Evolutionary conservation across 129 eudicot species (phyloP).

Genomic region (Arctium minus): DNA sequence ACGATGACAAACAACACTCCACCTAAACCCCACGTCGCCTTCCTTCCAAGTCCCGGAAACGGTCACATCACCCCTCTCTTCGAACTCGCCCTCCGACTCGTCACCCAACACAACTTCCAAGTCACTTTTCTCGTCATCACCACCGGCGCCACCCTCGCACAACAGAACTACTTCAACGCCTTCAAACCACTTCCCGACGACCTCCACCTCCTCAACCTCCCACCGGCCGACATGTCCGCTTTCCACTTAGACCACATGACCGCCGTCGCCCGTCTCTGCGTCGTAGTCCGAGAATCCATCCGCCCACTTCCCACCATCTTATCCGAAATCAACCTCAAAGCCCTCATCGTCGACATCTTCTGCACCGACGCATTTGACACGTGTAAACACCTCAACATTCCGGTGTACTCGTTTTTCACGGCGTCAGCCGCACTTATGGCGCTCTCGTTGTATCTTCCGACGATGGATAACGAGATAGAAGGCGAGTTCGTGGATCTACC

Average conservation of each 20-base stretch:
- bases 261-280: not conserved
- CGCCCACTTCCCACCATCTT: constrained; percentile 27
- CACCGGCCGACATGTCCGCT: constrained; percentile 29
- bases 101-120: constrained; percentile 23
- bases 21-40: constrained; percentile 40
- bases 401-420: constrained; percentile 39
- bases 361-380: constrained; percentile 32
- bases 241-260: constrained; percentile 13
- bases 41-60: constrained; percentile 62
- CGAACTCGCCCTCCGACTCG: constrained; percentile 41
- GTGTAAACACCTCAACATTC: constrained; percentile 30
- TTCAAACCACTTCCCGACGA: constrained; percentile 8
- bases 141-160: constrained; percentile 23
- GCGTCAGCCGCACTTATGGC: constrained; percentile 25
- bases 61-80: constrained; percentile 54
- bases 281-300: constrained; percentile 33
- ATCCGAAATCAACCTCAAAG: not conserved
- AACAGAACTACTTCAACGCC: constrained; percentile 27
- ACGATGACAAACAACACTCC: not conserved
- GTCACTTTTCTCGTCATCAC: constrained; percentile 47
- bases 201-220: constrained; percentile 41
- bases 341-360: constrained; percentile 45
- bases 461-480: constrained; percentile 32
- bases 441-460: constrained; percentile 37
- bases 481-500: constrained; percentile 47